phyloP scores from a whole-genome alignment of 202 grass and related monocot species.

The Brachypodium distachyon region DNA sequence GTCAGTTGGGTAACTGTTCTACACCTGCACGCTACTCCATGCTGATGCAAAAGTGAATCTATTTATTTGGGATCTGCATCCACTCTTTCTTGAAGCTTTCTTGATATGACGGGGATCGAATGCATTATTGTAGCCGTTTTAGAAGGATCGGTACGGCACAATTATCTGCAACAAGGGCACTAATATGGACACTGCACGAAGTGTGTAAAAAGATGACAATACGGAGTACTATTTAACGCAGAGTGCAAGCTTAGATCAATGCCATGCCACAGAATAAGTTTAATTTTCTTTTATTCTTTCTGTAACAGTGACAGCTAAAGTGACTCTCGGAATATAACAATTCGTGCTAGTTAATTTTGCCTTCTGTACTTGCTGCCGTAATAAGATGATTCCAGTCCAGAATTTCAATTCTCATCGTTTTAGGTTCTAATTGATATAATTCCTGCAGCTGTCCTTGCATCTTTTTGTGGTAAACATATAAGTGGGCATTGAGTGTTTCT shows the following conservation, averaged over 20 bases:
- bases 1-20: background rate
- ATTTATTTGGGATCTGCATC: background rate
- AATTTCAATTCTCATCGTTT: background rate
- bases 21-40: background rate
- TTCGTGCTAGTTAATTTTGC: background rate
- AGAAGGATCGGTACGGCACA: background rate
- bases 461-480: background rate
- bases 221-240: background rate
- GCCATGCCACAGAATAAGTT: background rate
- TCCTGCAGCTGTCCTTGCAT: background rate
- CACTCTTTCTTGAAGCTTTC: too few relatives aligned
- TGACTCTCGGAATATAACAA: background rate
- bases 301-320: background rate
- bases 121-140: slow-evolving; percentile 12
- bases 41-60: background rate
- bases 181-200: background rate
- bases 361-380: background rate
- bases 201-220: background rate
- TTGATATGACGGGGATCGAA: background rate
- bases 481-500: background rate
- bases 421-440: background rate
- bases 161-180: background rate
- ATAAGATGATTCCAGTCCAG: background rate
- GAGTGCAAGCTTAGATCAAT: background rate
- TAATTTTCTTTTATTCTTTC: background rate